Evolutionary conservation across 1,284 basidiomycete species (phyloP), one percentile per base, ranked within the genome.

Genomic region (Trichosporon asahii): DNA sequence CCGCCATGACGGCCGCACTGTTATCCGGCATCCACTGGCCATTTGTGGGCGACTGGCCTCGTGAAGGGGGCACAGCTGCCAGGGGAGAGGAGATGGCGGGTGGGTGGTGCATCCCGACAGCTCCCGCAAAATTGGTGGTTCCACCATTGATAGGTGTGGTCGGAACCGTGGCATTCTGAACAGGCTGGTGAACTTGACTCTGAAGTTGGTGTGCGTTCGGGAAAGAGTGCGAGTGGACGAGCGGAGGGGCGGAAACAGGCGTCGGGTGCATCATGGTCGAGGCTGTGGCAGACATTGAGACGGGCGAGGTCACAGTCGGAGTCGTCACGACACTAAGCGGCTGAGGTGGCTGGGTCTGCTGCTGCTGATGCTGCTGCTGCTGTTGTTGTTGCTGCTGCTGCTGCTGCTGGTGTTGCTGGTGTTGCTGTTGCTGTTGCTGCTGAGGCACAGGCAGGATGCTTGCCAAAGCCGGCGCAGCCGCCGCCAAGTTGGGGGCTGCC

Each of bases 221-320:
- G 74, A 77, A 84, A 2, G 82, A 83, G 68, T 84, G 82, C 8
- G 81, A 80, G 67, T 84, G 81, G 1, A 80, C 73, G 18, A 84
- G 35, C 18, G 65, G 66, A 46, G 68, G 68, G 21, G 66, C 37
- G 21, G 66, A 5, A 8, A 65, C 53, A 8, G 40, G 66, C 11
- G 70, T 29, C 0, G 70, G 65, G 27, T 63, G 63, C 61, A 74
- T 69, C 37, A 66, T 66, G 18, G 53, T 29, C 1, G 67, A 33
- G 8, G 57, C 66, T 15, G 57, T 18, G 27, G 57, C 27, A 21
- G 69, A 40, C 55, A 70, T 65, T 18, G 68, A 31, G 2, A 69
- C 71, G 0, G 66, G 67, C 63, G 67, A 66, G 31, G n/a, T 70
- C 27, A 67, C 57, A 2, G 66, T 40, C 2, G 67, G 55, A 9